Evolutionary conservation across 768 basidiomycete species (phyloP), one percentile per base, ranked within the genome.

Genomic region (Boletus vermiculosoides): DNA sequence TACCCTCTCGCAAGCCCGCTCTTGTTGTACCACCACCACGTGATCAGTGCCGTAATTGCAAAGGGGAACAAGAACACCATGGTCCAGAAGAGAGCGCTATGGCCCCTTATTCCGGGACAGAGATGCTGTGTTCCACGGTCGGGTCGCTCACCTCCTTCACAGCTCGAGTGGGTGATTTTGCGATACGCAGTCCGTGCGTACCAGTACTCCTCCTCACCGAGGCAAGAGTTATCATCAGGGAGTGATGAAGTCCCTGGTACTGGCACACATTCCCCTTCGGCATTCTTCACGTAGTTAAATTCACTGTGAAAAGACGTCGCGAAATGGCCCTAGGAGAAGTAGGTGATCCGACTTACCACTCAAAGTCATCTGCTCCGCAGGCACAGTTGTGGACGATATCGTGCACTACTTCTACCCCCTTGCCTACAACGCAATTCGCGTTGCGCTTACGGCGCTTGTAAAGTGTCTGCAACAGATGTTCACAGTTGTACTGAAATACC

Each of bases 141-240:
- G 13, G 81, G 85, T n/a, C 90, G 81, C 2, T 73, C 60, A 5
- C 95, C 96, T 6, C 85, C 94, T 52, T 86, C 83, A 69, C 97
- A 99, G 22, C 78, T 83, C 36, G 95, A 96, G 71, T 89, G 90
- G 1, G 90, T 90, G 47, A 98, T 91, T 73, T 92, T 87, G 50
- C 94, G 90, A 68, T 96, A 96, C 5, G 87, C 76, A 0, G 96
- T 98, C 28, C 94, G 86, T 51, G 93, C 94, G 69, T 94, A 98
- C 97, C 97, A 99, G 70, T 80, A 92, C 4, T 88, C 84, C 45
- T 85, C 85, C 20, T 77, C 81, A 52, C 73, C 72, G 22, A 73
- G 76, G 65, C 91, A 94, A 5, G 81, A 78, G 30, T 81, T 80
- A 39, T 94, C 91, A 28, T 77, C 61, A 0, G 81, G 70, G 12